Conservation (phyloP, 2,329 filamentous ascomycete genomes). For the Venturia pyrina region DNA sequence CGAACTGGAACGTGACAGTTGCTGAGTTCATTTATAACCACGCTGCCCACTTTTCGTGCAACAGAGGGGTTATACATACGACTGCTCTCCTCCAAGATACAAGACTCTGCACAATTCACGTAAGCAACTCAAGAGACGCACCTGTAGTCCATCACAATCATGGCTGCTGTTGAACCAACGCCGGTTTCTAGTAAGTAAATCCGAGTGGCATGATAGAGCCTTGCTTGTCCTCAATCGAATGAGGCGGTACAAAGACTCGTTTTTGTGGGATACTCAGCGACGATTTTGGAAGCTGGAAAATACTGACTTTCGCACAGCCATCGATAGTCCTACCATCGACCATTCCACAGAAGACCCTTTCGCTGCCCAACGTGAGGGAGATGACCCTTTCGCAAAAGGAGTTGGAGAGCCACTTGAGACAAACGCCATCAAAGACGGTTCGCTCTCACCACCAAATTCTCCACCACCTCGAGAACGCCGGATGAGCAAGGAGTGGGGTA, state of each 20-base stretch:
- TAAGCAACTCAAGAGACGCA: neutral
- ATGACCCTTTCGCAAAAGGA: slow-evolving; percentile 19
- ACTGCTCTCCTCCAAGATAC: neutral
- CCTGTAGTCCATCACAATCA: neutral
- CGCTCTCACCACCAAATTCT: slow-evolving; percentile 1
- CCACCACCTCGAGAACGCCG: slow-evolving; percentile 20
- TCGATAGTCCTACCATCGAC: slow-evolving; percentile 18
- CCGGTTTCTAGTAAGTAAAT: neutral
- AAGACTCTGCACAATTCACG: neutral
- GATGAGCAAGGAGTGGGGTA: slow-evolving; percentile 27
- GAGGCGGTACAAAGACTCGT: neutral
- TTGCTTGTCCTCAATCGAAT: neutral
- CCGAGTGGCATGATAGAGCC: neutral
- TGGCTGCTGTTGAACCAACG: neutral
- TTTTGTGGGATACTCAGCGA: neutral
- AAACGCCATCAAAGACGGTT: slow-evolving; percentile 9
- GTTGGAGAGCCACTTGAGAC: slow-evolving; percentile 18
- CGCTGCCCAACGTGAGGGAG: slow-evolving; percentile 17
- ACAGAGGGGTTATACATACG: neutral
- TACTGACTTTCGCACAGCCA: slow-evolving; percentile 12
- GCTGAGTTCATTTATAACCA: neutral
- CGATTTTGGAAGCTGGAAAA: neutral
- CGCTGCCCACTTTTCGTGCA: neutral
- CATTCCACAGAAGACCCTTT: slow-evolving; percentile 19
- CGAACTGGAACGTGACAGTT: neutral